These are phyloP conservation scores for Lyophyllum decastes DNA, from an alignment of 768 basidiomycete species.

Conservation along the genomic window DNA sequence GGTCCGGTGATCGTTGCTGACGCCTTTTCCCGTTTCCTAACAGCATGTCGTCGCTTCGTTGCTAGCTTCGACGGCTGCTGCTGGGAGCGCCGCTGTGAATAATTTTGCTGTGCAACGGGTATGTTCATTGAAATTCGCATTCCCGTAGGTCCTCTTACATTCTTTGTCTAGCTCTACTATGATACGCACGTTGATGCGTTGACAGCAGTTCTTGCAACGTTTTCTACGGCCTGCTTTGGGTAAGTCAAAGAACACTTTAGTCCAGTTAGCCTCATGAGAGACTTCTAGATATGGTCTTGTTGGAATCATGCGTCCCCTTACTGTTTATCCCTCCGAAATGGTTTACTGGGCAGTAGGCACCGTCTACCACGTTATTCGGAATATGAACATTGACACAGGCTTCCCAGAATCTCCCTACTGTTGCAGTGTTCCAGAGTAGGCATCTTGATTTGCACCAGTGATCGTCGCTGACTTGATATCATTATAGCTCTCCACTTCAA, in stretches of 20 bases:
- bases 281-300: conserved; percentile 54
- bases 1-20: neutral
- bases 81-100: conserved; percentile 51
- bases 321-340: conserved; percentile 65
- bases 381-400: neutral
- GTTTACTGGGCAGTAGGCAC: conserved; percentile 56
- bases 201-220: conserved; percentile 61
- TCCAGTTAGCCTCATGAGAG: neutral
- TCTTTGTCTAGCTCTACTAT: conserved; percentile 52
- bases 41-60: conserved; percentile 61
- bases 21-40: neutral
- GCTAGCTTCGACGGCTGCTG: conserved; percentile 57
- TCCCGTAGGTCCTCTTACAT: neutral
- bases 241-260: conserved; percentile 22
- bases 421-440: conserved; percentile 60
- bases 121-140: neutral
- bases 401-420: conserved; percentile 51
- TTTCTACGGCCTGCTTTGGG: conserved; percentile 67
- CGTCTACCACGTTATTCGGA: neutral
- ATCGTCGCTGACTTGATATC: neutral
- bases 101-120: conserved; percentile 67
- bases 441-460: neutral
- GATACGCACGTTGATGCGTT: conserved; percentile 53
- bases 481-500: conserved; percentile 51
- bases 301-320: conserved; percentile 57